A percentile compares a stretch with the other conserved stretches of the same genome.
Evolutionary conservation across 164 flowering plant species (phyloP).

Genomic region (Kingdonia uniflora): DNA sequence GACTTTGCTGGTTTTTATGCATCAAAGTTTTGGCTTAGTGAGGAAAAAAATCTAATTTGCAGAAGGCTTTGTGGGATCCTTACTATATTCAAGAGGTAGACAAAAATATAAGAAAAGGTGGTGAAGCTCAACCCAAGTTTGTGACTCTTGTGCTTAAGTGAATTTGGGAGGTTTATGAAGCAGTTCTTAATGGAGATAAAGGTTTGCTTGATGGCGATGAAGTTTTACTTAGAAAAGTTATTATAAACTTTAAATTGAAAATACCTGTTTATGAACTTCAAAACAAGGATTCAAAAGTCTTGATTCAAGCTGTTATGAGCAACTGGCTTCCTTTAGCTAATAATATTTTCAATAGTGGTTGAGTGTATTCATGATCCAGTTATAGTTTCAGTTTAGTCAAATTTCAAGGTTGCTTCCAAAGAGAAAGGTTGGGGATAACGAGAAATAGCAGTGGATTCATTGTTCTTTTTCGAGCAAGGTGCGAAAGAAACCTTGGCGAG

Average conservation of each 20-base stretch:
- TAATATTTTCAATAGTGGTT: constrained; percentile 74
- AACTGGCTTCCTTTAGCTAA: constrained; percentile 91
- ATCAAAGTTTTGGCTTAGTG: constrained; percentile 55
- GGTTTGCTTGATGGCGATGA: constrained; percentile 51
- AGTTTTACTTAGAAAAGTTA: constrained; percentile 60
- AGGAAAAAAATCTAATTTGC: constrained; percentile 22
- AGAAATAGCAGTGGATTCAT: too few species aligned
- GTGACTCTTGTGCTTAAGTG: constrained; percentile 85
- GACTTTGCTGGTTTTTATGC: constrained; percentile 78
- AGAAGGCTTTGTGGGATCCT: constrained; percentile 79
- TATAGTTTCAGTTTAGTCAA: constrained; percentile 48
- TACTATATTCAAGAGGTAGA: constrained; percentile 52
- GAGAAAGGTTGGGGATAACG: too few species aligned
- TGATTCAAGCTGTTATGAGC: constrained; percentile 75
- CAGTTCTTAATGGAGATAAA: constrained; percentile 44
- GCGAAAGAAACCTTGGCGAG: too few species aligned
- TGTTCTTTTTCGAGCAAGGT: too few species aligned
- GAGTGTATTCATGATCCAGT: constrained; percentile 75
- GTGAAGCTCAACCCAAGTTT: constrained; percentile 56
- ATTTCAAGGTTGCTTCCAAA: constrained; percentile 65
- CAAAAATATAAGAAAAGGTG: constrained; percentile 52
- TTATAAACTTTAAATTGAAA: constrained; percentile 48
- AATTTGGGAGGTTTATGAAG: constrained; percentile 75
- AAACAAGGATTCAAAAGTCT: constrained; percentile 71
- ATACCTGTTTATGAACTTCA: constrained; percentile 71